Evolutionary conservation across 2,329 filamentous ascomycete genomes (phyloP), one percentile per base, ranked within the genome.

Genomic region (Cladosporium sp.): DNA sequence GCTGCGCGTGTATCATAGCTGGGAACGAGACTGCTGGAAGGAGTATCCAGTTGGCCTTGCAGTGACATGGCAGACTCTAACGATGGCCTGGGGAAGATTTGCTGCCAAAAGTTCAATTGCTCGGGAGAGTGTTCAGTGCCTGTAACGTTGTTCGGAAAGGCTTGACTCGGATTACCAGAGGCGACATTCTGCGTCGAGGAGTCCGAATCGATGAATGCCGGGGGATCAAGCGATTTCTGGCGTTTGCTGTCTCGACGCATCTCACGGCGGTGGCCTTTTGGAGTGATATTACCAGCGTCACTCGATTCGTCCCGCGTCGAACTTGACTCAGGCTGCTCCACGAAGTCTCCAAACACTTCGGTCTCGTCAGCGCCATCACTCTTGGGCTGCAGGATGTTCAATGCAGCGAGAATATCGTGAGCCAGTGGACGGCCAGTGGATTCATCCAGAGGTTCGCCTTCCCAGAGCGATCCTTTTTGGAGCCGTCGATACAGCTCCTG

Each of bases 331-430:
- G 86, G 74, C 24, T 75, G 71, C 36, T 75, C 74, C 57, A 78
- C 75, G 66, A 84, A 79, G 55, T 86, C 84, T 64, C 86, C 83
- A 62, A 86, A 86, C 3, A 70, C 73, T 58, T 78, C 77, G 52
- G 75, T 70, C 17, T 77, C 73, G 5, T 64, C 64, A 19, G 59
- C 63, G 13, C 79, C 75, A 54, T 82, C 79, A 20, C 69, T 74
- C 56, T 74, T 74, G 45, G 77, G 70, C 52, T 85, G 81, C 36
- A 86, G 70, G 1, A 83, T 77, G 40, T 83, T 81, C 22, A 87
- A 74, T 22, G 81, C 75, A 47, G 82, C 81, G 45, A 87, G 77
- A 42, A 87, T 82, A 61, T 87, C 83, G 70, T 87, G 83, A 0
- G 83, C 86, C 34, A 85, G 75, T 6, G 51, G 51, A 58, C 82